These are phyloP conservation scores for Agapanthus africanus DNA, from an alignment of 106 monocot genomes.

Conservation along the genomic window DNA sequence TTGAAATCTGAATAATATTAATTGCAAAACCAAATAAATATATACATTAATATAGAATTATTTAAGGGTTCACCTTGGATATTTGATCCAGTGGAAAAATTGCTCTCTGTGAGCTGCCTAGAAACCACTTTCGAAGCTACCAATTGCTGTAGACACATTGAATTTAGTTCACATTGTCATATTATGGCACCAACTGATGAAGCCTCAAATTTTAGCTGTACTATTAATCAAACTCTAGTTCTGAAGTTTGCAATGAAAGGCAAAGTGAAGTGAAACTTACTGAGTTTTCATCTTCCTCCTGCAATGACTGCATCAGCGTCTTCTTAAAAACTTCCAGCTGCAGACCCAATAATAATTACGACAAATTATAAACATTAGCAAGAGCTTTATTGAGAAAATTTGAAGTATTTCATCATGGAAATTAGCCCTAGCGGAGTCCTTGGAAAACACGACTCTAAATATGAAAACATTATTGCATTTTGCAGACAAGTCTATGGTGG, in stretches of 20 bases:
- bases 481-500: too few species aligned
- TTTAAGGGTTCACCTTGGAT: slow-evolving; percentile 19
- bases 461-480: too few species aligned
- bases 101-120: slow-evolving; percentile 20
- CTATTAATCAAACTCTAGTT: too few species aligned
- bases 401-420: too few species aligned
- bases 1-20: neutral
- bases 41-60: neutral
- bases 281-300: slow-evolving; percentile 63
- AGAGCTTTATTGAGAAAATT: too few species aligned
- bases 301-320: slow-evolving; percentile 87
- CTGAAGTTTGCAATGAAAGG: too few species aligned
- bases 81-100: slow-evolving; percentile 28
- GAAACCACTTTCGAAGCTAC: slow-evolving; percentile 24
- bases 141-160: slow-evolving; percentile 28
- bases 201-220: neutral
- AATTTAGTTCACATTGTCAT: too few species aligned
- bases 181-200: neutral
- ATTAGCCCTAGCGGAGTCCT: too few species aligned
- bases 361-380: too few species aligned
- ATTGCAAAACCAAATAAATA: neutral
- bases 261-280: too few species aligned
- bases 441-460: too few species aligned
- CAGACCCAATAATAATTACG: too few species aligned
- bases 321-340: slow-evolving; percentile 92